Conservation (phyloP, 1,139 yeast species). For the Petasospora rhodanensis region DNA sequence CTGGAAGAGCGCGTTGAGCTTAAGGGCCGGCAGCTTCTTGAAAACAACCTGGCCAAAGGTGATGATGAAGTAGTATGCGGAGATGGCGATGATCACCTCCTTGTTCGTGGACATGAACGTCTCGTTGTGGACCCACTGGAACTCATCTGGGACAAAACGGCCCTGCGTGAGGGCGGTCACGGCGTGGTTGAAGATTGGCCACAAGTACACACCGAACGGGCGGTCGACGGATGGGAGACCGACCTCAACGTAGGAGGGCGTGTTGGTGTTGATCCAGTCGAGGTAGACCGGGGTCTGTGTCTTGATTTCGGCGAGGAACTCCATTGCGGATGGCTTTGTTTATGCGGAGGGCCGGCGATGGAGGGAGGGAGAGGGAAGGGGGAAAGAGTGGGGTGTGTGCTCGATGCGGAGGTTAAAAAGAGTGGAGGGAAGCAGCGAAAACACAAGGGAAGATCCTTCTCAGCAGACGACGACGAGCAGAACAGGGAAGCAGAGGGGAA, state of each 20-base stretch:
- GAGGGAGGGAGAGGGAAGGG: too few relatives aligned
- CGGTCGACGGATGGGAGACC: slow-evolving; percentile 60
- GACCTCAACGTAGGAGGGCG: slow-evolving; percentile 22
- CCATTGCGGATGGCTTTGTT: too few relatives aligned
- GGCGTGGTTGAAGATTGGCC: slow-evolving; percentile 75
- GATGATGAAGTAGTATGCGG: slow-evolving; percentile 69
- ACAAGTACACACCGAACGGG: slow-evolving; percentile 85
- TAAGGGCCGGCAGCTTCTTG: slow-evolving; percentile 58
- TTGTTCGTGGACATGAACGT: slow-evolving; percentile 68
- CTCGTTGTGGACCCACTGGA: slow-evolving; percentile 60
- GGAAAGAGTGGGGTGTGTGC: too few relatives aligned
- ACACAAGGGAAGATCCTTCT: too few relatives aligned
- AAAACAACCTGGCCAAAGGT: slow-evolving; percentile 74
- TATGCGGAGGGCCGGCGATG: too few relatives aligned
- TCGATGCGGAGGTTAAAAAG: too few relatives aligned
- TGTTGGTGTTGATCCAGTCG: slow-evolving; percentile 16
- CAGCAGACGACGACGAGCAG: too few relatives aligned
- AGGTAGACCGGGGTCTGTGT: slow-evolving; percentile 19
- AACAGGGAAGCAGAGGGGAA: too few relatives aligned
- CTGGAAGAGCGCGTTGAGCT: slow-evolving; percentile 69
- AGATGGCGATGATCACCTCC: slow-evolving; percentile 60
- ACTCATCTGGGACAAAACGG: slow-evolving; percentile 54
- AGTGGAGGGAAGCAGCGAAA: too few relatives aligned
- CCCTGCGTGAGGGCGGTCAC: slow-evolving; percentile 27
- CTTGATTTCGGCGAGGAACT: slow-evolving; percentile 17